Conservation (phyloP, 345 rosid genomes). For the Salix brachista region DNA sequence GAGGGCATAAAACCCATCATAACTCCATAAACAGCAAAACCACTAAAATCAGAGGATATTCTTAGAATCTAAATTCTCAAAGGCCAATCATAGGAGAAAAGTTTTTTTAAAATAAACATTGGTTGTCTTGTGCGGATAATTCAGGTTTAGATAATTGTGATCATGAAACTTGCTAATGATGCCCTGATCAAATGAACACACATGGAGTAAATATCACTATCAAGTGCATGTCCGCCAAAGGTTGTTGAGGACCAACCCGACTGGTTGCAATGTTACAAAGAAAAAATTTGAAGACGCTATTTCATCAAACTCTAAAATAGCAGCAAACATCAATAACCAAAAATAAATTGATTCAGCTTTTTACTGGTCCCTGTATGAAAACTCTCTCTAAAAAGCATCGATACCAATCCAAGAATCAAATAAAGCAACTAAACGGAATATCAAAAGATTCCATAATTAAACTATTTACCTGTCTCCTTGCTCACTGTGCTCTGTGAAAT, state of each 20-base stretch:
- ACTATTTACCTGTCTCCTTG: constrained; percentile 26
- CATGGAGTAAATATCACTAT: neutral
- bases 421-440: neutral
- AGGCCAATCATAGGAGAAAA: neutral
- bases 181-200: neutral
- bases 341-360: neutral
- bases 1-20: neutral
- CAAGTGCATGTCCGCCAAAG: neutral
- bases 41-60: neutral
- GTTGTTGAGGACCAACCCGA: neutral
- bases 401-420: neutral
- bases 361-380: neutral
- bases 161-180: neutral
- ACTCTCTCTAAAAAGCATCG: neutral
- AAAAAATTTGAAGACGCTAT: neutral
- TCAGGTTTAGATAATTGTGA: neutral
- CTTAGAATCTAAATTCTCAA: neutral
- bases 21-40: neutral
- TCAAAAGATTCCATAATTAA: neutral
- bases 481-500: constrained; percentile 27
- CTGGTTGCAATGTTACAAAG: no score
- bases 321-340: neutral
- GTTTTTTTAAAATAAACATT: no score
- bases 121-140: neutral
- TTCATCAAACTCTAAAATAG: neutral